Evolutionary conservation across 805 yeast genomes (phyloP), one percentile per base, ranked within the genome.

Genomic region (Yarrowia divulgata): DNA sequence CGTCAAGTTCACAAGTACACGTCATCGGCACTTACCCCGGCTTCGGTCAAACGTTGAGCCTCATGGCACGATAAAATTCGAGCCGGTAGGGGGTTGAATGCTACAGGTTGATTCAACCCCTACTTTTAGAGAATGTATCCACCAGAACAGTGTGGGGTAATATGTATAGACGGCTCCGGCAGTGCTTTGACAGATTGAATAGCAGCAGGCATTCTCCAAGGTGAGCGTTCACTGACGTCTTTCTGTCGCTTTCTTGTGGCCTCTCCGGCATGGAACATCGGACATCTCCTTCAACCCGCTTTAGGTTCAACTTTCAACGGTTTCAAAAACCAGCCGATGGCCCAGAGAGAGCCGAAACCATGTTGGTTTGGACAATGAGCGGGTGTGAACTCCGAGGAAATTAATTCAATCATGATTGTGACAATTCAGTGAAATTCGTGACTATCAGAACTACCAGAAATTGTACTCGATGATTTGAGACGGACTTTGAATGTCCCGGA

Each of bases 321-420:
- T 52, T 37, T 35, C 46, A 43, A 43, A 35, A 52, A 52, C 58
- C 43, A 37, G 58, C 43, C 43, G 43, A 52, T 18, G 29, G 50
- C 8, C 23, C 8, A 16, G 16, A n/a, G 16, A 29, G 18, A 2
- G 52, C 52, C 52, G 52, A 48, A 52, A 52, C 57, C 57, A 52
- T 52, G 42, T 35, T 13, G n/a, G n/a, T n/a, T n/a, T n/a, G 57
- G 40, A 34, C 39, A 23, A 23, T 49, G 54, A 37, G 37, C 10
- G 35, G n/a, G 12, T 2, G 52, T 14, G 10, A 48, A 10, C 13
- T 39, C 43, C 40, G 12, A 12, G 40, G 40, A 13, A 13, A 12
- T 43, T n/a, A n/a, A n/a, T n/a, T 14, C 7, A 23, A 46, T 48
- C 29, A 16, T 48, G 16, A 14, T 49, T 49, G 37, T 49, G 52